Evolutionary conservation across 2,329 filamentous ascomycete genomes (phyloP).

Genomic region (Phoma sp.): DNA sequence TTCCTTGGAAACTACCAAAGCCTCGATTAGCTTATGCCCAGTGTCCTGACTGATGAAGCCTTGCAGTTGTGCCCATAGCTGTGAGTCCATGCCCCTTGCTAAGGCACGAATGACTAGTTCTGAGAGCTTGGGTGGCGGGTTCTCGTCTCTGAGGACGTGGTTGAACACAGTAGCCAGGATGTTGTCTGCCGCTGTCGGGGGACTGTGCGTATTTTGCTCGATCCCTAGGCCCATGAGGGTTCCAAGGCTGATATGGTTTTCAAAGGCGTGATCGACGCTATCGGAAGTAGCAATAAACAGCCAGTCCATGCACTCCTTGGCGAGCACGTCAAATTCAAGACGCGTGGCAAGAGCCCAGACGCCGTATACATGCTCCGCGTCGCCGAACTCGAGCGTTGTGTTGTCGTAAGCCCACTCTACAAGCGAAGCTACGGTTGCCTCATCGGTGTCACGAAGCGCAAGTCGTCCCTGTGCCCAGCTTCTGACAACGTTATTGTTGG

Average conservation of each 20-base stretch:
- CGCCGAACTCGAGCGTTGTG: neutral
- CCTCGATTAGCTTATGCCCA: constrained; percentile 8
- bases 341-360: constrained; percentile 20
- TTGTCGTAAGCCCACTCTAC: constrained; percentile 28
- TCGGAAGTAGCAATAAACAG: constrained; percentile 9
- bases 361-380: constrained; percentile 20
- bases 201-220: neutral
- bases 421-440: constrained; percentile 16
- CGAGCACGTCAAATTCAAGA: constrained; percentile 22
- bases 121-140: constrained; percentile 18
- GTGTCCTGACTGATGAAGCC: neutral
- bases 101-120: constrained; percentile 23
- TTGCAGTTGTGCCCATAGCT: constrained; percentile 16
- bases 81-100: constrained; percentile 15
- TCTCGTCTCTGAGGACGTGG: constrained; percentile 21
- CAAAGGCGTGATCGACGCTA: constrained; percentile 10
- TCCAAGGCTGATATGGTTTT: constrained; percentile 9
- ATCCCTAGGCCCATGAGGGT: neutral
- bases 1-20: constrained; percentile 13
- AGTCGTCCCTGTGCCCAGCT: constrained; percentile 29
- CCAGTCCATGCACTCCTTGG: constrained; percentile 19
- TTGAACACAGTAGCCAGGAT: constrained; percentile 23
- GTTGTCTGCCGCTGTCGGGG: neutral
- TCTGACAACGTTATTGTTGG: constrained; percentile 3
- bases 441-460: constrained; percentile 15